Evolutionary conservation across 441 rosid genomes (phyloP), one percentile per base, ranked within the genome.

Genomic region (Viola pubescens): DNA sequence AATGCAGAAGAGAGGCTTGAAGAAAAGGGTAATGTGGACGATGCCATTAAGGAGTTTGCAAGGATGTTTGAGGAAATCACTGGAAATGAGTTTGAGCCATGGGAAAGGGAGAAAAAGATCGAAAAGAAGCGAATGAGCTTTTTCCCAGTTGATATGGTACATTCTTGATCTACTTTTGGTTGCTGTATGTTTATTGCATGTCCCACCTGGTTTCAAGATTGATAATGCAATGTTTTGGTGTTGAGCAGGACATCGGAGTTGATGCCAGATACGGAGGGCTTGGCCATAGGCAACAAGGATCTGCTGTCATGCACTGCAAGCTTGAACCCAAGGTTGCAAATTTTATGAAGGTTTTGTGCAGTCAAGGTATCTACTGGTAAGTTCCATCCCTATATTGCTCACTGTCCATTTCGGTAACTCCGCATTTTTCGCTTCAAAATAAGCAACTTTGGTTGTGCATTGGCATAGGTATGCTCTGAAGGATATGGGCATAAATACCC

Each of bases 101-200:
- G 94, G 94, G 97, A 91, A 58, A 77, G 82, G 65, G 89, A 89
- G 62, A 85, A 83, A 72, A 82, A 76, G 70, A 76, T 89, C 50
- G 75, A 82, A 58, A 89, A 91, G 76, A 87, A 83, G 63, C 76
- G 75, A n/a, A 67, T 75, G 7, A 77, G 81, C 56, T 85, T 82
- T 37, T 81, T 65, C 56, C 91, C 94, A 1, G 37, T 85, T 64
- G 97, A 84, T 74, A 92, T 87, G 91, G 94, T 89, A 70, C 12
- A 13, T 42, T 1, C 0, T 58, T 9, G 8, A 64, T 3, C 4
- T 4, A 6, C n/a, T 59, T 12, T 54, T 14, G 7, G 16, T 48
- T 9, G 14, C 16, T 13, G 16, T 4, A 19, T 6, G 52, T 26
- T 26, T 26, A 26, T 26, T 26, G 34, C 34, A 26, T 26, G 34